phyloP scores from a whole-genome alignment of 129 eudicot genomes.

The Calendula officinalis region DNA sequence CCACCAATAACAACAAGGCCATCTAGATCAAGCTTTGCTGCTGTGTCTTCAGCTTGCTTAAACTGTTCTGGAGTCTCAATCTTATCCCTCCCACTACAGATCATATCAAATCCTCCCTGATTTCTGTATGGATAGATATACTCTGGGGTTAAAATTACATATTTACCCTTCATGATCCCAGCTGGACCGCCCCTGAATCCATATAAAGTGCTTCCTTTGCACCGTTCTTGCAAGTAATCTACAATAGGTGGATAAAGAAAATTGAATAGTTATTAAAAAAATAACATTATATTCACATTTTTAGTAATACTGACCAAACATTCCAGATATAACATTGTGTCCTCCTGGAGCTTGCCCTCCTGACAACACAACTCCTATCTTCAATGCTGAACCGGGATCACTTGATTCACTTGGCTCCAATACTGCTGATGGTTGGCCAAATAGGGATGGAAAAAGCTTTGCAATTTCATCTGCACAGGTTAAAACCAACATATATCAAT shows the following conservation, averaged over 20 bases:
- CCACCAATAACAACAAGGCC: conserved; percentile 96
- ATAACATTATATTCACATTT: neutral
- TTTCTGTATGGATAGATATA: conserved; percentile 86
- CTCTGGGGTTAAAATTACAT: conserved; percentile 65
- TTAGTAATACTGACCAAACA: conserved; percentile 48
- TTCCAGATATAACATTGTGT: conserved; percentile 72
- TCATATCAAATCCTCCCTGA: conserved; percentile 99
- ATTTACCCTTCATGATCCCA: conserved; percentile 84
- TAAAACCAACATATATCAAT: conserved; percentile 5
- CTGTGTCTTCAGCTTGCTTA: conserved; percentile 75
- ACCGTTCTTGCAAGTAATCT: conserved; percentile 80
- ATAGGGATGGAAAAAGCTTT: conserved; percentile 69
- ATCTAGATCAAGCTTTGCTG: conserved; percentile 69
- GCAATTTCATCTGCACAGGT: conserved; percentile 77
- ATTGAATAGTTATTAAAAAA: neutral
- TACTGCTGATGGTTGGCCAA: conserved; percentile 80
- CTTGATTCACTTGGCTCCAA: conserved; percentile 60
- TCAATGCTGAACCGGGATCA: conserved; percentile 42
- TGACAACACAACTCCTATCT: conserved; percentile 70
- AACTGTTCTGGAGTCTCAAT: conserved; percentile 98
- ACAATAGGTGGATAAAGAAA: conserved; percentile 6
- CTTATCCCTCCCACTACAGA: conserved; percentile 95
- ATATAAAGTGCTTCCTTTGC: conserved; percentile 72
- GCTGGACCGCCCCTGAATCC: conserved; percentile 97
- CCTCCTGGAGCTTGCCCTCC: conserved; percentile 94